Evolutionary conservation across 1,284 basidiomycete genomes (phyloP).

Genomic region (Pseudozyma tsukubaensis): DNA sequence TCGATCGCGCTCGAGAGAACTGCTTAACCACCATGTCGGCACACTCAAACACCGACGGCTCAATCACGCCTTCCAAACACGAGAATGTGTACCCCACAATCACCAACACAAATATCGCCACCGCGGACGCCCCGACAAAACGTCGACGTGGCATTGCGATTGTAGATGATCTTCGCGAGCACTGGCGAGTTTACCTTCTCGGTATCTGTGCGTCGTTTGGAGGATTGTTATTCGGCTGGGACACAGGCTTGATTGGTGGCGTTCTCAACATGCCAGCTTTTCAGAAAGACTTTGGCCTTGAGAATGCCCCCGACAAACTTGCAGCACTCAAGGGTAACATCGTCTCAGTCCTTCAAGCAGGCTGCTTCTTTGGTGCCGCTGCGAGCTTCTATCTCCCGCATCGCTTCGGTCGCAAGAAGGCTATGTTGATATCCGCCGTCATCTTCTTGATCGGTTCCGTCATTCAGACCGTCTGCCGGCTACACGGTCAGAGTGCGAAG

Average conservation of each 20-base stretch:
- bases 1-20: background rate
- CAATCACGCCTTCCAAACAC: conserved; percentile 37
- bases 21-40: conserved; percentile 7
- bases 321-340: conserved; percentile 62
- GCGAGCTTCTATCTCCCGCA: conserved; percentile 60
- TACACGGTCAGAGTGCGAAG: conserved; percentile 44
- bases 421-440: conserved; percentile 56
- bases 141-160: conserved; percentile 19
- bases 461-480: conserved; percentile 56
- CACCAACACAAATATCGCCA: conserved; percentile 8
- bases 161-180: conserved; percentile 27
- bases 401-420: conserved; percentile 55
- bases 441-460: conserved; percentile 64
- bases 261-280: conserved; percentile 45
- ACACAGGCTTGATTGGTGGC: conserved; percentile 49
- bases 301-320: conserved; percentile 20
- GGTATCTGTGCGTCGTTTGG: conserved; percentile 41
- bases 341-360: conserved; percentile 60
- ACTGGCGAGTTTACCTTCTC: conserved; percentile 49
- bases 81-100: conserved; percentile 12
- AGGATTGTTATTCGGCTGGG: conserved; percentile 48
- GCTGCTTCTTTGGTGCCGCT: conserved; percentile 64
- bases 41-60: conserved; percentile 21
- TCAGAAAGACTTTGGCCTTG: conserved; percentile 41
- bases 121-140: conserved; percentile 14